Evolutionary conservation across 2,329 filamentous ascomycete genomes (phyloP).

Genomic region (Dactylellina leptospora): DNA sequence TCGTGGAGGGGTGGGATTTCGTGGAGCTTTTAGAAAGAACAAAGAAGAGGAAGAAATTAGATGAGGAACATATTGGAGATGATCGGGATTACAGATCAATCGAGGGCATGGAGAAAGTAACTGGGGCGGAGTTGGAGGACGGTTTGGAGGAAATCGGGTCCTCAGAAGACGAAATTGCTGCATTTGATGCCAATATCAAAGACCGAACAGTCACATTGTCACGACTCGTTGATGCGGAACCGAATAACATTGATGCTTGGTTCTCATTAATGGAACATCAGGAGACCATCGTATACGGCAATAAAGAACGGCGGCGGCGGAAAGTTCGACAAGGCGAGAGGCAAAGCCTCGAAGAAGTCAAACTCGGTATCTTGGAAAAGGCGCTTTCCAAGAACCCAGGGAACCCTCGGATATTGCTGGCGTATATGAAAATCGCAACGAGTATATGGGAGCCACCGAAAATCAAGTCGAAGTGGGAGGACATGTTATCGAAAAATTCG

Average conservation of each 20-base stretch:
- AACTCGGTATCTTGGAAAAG: constrained; percentile 79
- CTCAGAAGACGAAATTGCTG: constrained; percentile 30
- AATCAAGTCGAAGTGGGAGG: constrained; percentile 72
- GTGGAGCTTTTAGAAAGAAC: constrained; percentile 52
- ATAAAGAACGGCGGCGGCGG: constrained; percentile 60
- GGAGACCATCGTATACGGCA: constrained; percentile 67
- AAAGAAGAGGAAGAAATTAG: constrained; percentile 31
- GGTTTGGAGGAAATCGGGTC: constrained; percentile 40
- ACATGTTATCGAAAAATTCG: constrained; percentile 67
- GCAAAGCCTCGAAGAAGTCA: constrained; percentile 78
- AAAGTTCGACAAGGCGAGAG: constrained; percentile 62
- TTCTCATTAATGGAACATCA: constrained; percentile 81
- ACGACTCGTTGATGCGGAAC: constrained; percentile 70
- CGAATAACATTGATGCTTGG: constrained; percentile 77
- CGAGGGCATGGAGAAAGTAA: constrained; percentile 34
- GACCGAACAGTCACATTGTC: constrained; percentile 56
- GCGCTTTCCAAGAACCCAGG: constrained; percentile 70
- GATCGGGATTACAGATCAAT: constrained; percentile 42
- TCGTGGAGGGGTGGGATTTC: constrained; percentile 55
- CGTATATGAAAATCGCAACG: constrained; percentile 77
- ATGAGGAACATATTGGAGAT: constrained; percentile 4
- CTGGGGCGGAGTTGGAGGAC: constrained; percentile 39
- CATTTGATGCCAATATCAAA: constrained; percentile 39
- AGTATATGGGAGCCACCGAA: constrained; percentile 75
- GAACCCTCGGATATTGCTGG: constrained; percentile 70